Conservation (phyloP, 2,329 filamentous ascomycete genomes). For the Drechslerella dactyloides region DNA sequence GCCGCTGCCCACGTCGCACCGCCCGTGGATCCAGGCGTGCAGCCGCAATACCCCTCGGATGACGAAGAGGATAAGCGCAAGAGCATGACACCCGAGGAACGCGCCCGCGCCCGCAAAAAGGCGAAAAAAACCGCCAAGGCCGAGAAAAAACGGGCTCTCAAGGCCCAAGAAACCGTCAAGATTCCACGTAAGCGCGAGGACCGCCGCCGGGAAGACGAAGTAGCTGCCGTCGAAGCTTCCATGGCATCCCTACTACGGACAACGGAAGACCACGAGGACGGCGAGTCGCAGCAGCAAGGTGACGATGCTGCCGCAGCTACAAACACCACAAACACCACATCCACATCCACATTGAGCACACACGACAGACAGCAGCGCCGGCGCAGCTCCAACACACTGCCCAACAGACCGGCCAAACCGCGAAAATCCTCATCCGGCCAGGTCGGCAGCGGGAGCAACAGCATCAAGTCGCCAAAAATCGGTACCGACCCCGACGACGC, state of each 20-base stretch:
- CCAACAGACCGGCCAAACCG: conserved; percentile 35
- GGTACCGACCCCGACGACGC: conserved; percentile 27
- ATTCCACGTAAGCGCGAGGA: conserved; percentile 46
- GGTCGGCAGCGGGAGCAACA: conserved; percentile 17
- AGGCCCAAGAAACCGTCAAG: conserved; percentile 40
- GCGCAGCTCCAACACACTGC: conserved; percentile 43
- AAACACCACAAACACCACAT: too few relatives aligned
- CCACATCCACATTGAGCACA: neutral
- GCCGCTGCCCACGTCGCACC: conserved; percentile 19
- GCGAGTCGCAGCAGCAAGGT: neutral
- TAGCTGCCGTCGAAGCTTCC: conserved; percentile 39
- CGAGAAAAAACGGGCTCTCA: conserved; percentile 41
- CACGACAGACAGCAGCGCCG: conserved; percentile 47
- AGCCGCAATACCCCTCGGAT: conserved; percentile 38
- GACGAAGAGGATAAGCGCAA: conserved; percentile 45
- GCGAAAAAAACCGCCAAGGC: conserved; percentile 46
- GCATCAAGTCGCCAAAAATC: conserved; percentile 43
- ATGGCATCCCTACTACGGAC: conserved; percentile 38
- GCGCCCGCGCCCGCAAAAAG: conserved; percentile 42
- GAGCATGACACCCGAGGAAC: conserved; percentile 33
- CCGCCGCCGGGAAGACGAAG: conserved; percentile 39
- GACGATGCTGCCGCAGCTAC: conserved; percentile 17
- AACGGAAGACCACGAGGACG: conserved; percentile 18
- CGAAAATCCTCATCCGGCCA: conserved; percentile 46
- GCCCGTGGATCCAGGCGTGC: conserved; percentile 21